Base-by-base conservation (phyloP, 495 filamentous ascomycete species). In the Aspergillus hancockii region DNA sequence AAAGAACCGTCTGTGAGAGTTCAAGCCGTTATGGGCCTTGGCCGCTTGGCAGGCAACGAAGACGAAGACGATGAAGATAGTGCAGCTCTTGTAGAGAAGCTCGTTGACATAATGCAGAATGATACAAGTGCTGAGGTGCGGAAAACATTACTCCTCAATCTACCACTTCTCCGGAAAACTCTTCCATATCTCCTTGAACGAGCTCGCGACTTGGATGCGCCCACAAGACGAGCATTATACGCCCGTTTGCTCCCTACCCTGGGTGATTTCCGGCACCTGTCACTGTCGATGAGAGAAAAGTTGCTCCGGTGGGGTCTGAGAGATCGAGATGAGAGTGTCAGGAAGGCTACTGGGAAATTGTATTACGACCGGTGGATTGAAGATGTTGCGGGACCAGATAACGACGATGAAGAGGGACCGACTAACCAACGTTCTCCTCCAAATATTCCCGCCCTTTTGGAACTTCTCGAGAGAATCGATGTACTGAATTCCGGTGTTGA, bases 281-380 rank as follows among this genome's bases (percentile, higher is more conserved):
- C 92, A 21, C 80, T 98, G n/a, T 90, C 87, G 2, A 96, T 98
- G 89, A 79, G 94, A 63, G 95, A 97, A 71, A 97, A 97, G 71
- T 81, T 99, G 21, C 85, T 99, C 43, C 85, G 95, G 12, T 99
- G 93, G 93, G 94, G 94, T 31, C 74, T 99, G 40, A 87, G 93
- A 31, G 94, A 99, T 69, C 85, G 94, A 64, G 95, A 99, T 63
- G 92, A 98, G 63, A 92, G 89, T 64, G 94, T 98, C 31, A 87
- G 92, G 30, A 93, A 96, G 71, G 93, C 95, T 2, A 91, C 94
- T 2, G 88, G 86, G 12, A 88, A 91, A 47, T 78, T 98, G 45
- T 99, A 98, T 75, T 88, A 88, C 58, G 93, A 96, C 70, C 85
- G 91, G 6, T 99, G 94, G 94, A 90, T 99, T 55, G 92, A 97